Conservation (phyloP, 257 asterid species). For the Sherardia arvensis region DNA sequence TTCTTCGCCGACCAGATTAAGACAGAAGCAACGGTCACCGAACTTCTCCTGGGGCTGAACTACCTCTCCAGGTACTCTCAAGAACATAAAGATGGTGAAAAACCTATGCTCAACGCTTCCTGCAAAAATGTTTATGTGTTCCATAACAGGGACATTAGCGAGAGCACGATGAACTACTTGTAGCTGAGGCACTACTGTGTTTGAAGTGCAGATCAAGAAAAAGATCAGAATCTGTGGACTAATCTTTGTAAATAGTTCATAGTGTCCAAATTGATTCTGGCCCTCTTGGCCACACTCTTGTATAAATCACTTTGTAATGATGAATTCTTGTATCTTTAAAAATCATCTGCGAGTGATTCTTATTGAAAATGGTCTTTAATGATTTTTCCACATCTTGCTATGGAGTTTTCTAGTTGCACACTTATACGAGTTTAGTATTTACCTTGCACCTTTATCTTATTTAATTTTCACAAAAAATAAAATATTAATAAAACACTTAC, state of each 20-base stretch:
- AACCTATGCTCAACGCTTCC: slow-evolving; percentile 30
- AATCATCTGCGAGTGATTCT: too few species aligned
- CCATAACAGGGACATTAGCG: slow-evolving; percentile 20
- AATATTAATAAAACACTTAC: too few species aligned
- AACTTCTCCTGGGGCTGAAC: slow-evolving; percentile 60
- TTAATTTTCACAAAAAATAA: too few species aligned
- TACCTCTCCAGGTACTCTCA: slow-evolving; percentile 48
- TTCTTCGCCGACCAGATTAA: slow-evolving; percentile 50
- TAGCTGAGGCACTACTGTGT: slow-evolving; percentile 1
- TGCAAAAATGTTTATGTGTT: slow-evolving; percentile 25
- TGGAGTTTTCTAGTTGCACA: too few species aligned
- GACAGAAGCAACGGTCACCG: slow-evolving; percentile 52
- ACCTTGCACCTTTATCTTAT: too few species aligned
- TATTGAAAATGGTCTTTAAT: too few species aligned
- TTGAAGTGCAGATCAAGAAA: not conserved
- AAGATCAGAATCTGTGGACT: not conserved
- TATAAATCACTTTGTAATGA: slow-evolving; percentile 2
- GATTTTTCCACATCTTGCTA: too few species aligned
- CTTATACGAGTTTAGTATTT: too few species aligned
- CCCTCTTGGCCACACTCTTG: slow-evolving; percentile 7
- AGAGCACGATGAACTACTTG: slow-evolving; percentile 21
- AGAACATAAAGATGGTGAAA: slow-evolving; percentile 31
- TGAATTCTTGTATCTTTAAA: not conserved
- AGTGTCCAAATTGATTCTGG: slow-evolving; percentile 3
- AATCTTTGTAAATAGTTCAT: slow-evolving; percentile 8